Conservation (phyloP, 148 eudicot genomes). For the Chenopodium berlandieri region DNA sequence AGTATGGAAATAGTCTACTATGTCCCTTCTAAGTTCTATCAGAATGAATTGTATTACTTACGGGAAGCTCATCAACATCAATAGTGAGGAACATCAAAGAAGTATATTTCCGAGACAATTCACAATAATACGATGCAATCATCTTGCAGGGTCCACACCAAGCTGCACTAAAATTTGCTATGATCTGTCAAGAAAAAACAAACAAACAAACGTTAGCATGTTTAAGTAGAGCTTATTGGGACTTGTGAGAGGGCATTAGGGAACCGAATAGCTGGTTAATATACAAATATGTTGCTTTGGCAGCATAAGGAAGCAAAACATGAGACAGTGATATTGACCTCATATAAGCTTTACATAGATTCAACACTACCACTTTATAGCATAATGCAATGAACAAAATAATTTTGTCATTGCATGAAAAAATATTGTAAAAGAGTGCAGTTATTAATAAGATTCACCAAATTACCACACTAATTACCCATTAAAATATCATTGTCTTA, state of each 20-base stretch:
- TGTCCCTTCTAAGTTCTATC: background rate
- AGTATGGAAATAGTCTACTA: background rate
- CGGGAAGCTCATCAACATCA: slow-evolving; percentile 89
- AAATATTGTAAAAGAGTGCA: no score
- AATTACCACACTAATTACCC: no score
- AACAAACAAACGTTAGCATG: background rate
- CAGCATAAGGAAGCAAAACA: slow-evolving; percentile 1
- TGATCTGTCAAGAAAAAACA: slow-evolving; percentile 46
- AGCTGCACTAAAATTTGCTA: slow-evolving; percentile 92
- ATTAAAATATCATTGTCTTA: no score
- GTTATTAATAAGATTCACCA: no score
- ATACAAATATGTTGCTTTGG: background rate
- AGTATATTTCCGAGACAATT: slow-evolving; percentile 77
- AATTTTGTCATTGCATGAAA: no score
- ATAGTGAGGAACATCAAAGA: slow-evolving; percentile 71
- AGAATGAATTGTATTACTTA: slow-evolving; percentile 37
- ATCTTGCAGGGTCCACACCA: slow-evolving; percentile 98
- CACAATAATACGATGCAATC: slow-evolving; percentile 74
- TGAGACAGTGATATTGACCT: background rate
- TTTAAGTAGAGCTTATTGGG: background rate
- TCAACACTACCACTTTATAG: no score
- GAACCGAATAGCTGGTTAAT: background rate
- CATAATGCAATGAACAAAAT: no score
- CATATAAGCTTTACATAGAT: no score
- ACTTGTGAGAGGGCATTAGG: background rate